These are phyloP conservation scores for Colletotrichum gloeosporioides DNA, from an alignment of 2,329 filamentous ascomycete genomes.

Conservation along the genomic window DNA sequence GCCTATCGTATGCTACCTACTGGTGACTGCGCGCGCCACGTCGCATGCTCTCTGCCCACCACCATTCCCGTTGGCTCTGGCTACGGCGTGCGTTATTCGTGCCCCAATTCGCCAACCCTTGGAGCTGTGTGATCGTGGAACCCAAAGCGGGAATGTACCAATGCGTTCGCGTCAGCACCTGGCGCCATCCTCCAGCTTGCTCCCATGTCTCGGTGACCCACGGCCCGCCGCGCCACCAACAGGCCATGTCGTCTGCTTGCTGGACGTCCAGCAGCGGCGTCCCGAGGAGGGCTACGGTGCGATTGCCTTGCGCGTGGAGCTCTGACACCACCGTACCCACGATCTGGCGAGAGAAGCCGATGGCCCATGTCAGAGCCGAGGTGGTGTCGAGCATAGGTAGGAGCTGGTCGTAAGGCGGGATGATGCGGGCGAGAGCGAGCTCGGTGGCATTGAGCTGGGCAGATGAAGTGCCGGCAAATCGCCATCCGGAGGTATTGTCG, in stretches of 20 bases:
- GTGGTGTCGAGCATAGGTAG: neutral
- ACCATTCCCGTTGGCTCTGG: neutral
- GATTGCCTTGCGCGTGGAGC: neutral
- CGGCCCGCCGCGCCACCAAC: neutral
- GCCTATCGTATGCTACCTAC: neutral
- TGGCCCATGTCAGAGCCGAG: neutral
- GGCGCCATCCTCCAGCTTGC: neutral
- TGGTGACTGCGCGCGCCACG: neutral
- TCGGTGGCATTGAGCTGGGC: neutral
- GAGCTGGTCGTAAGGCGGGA: neutral
- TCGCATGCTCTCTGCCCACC: neutral
- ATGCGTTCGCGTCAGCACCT: neutral
- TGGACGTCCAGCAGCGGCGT: neutral
- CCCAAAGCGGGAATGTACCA: neutral
- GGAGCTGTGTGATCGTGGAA: neutral
- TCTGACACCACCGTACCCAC: neutral
- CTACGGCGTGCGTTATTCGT: neutral
- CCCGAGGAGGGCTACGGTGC: neutral
- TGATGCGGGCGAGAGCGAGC: neutral
- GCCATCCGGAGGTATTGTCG: neutral
- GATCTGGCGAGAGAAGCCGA: neutral
- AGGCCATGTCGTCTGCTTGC: neutral
- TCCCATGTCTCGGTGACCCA: neutral
- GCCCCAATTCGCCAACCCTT: neutral
- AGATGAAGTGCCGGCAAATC: neutral